phyloP scores from a whole-genome alignment of 495 filamentous ascomycete species.

The Evernia prunastri region DNA sequence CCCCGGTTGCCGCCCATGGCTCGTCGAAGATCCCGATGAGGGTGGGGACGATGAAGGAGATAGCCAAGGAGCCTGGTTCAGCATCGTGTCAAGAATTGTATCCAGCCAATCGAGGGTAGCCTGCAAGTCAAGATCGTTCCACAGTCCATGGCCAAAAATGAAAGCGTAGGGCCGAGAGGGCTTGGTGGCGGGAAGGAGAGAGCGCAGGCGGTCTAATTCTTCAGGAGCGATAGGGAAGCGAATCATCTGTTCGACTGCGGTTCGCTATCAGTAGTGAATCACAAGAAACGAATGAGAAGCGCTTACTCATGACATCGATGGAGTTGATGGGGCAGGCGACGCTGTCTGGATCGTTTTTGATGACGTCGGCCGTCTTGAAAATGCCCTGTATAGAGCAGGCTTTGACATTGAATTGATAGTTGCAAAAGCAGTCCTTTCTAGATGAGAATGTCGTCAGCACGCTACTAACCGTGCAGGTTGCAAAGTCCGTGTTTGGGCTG shows the following conservation, averaged over 20 bases:
- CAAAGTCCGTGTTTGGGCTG: conserved; percentile 1
- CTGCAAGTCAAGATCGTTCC: conserved; percentile 46
- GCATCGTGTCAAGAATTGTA: conserved; percentile 31
- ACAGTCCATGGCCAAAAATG: conserved; percentile 46
- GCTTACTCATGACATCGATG: conserved; percentile 40
- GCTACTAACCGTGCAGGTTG: conserved; percentile 14
- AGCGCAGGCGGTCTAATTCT: conserved; percentile 38
- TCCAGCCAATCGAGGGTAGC: conserved; percentile 42
- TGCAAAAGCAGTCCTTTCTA: conserved; percentile 47
- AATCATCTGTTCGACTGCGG: conserved; percentile 45
- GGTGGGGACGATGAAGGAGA: conserved; percentile 9
- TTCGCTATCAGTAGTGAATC: conserved; percentile 13
- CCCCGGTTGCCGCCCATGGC: conserved; percentile 13
- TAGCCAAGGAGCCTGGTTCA: conserved; percentile 28
- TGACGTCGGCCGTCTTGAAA: conserved; percentile 44
- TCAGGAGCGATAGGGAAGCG: conserved; percentile 40
- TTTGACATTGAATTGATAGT: conserved; percentile 48
- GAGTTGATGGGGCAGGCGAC: conserved; percentile 35
- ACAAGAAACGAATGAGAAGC: conserved; percentile 12
- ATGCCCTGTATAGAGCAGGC: conserved; percentile 49
- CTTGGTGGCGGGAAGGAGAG: conserved; percentile 33
- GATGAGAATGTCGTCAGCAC: neutral
- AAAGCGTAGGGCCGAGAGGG: conserved; percentile 39
- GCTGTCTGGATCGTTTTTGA: conserved; percentile 41
- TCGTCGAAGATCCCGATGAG: conserved; percentile 1